Base-by-base conservation (phyloP, 331 rosid genomes). In the Ulmus americana region DNA sequence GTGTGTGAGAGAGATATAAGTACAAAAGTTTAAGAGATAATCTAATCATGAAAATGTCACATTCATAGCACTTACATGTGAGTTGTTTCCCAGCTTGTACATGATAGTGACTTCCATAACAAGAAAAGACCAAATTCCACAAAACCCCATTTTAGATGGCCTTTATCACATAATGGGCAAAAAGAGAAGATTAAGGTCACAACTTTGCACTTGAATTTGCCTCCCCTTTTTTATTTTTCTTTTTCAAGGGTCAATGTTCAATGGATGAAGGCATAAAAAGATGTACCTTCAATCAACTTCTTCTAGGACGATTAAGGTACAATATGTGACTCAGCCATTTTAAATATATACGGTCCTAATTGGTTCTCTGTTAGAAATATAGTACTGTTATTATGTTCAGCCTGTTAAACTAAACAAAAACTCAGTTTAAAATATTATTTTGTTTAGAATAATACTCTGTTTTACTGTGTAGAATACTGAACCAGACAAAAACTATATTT, bases 81-180 rank as follows among this genome's bases (percentile, higher is more conserved):
- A 28, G 65, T 67, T 65, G 64, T 60, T 71, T 61, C 47, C 38
- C 15, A 43, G 59, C 49, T 20, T 62, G 47, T 60, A 15, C 45
- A 50, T 68, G 70, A 77, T 55, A 79, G 59, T 58, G 81, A 80
- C 81, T 68, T 45, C 49, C 59, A 51, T 49, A 38, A 65, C 64
- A 73, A 42, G 48, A 16, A 40, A 54, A 55, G 64, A 28, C 39
- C 12, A 67, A 67, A 43, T 55, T 68, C 41, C 43, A 49, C 39
- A 51, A 61, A 12, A 39, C 8, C 20, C 69, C 63, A 15, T 38
- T 45, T 49, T 4, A 55, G 11, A 5, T 44, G 72, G 54, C 45
- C n/a, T 15, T 8, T 44, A 39, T 20, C 54, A 47, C 63, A 28
- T 18, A 10, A 41, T 50, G 43, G 44, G n/a, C 51, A 50, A 45